Conservation (phyloP, 164 flowering plant genomes). For the Protea cynaroides region DNA sequence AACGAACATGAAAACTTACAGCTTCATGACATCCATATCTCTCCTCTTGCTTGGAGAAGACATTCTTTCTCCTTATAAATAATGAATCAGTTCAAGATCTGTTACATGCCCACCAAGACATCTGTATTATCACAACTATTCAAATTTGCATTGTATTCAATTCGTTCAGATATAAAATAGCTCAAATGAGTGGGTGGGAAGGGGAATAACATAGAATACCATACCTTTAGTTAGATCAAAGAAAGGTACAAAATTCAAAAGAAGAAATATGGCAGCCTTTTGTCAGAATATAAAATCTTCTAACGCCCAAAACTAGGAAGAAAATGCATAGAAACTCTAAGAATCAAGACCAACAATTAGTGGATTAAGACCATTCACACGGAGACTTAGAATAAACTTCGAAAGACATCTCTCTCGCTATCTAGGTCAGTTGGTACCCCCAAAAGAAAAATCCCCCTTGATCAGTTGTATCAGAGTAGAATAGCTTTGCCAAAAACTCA, state of each 20-base stretch:
- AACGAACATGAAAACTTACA: constrained; percentile 25
- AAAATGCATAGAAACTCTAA: background rate
- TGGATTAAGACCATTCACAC: no score
- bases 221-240: no score
- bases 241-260: no score
- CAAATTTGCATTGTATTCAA: background rate
- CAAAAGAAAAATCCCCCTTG: no score
- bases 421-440: no score
- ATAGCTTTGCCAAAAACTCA: no score
- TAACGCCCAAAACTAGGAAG: constrained; percentile 1
- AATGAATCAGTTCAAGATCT: constrained; percentile 8
- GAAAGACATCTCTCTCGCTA: no score
- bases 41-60: constrained; percentile 53
- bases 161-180: background rate
- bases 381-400: no score
- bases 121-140: background rate
- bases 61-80: constrained; percentile 23
- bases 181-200: background rate
- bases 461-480: no score
- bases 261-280: no score
- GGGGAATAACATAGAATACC: background rate
- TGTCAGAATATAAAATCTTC: background rate
- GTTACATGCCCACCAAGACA: constrained; percentile 3
- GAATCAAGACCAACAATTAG: no score
- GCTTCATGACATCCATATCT: constrained; percentile 54